A percentile compares a stretch with the other conserved stretches of the same genome.
Conservation (phyloP, 202 grass and related monocot species). For the Digitaria exilis region DNA sequence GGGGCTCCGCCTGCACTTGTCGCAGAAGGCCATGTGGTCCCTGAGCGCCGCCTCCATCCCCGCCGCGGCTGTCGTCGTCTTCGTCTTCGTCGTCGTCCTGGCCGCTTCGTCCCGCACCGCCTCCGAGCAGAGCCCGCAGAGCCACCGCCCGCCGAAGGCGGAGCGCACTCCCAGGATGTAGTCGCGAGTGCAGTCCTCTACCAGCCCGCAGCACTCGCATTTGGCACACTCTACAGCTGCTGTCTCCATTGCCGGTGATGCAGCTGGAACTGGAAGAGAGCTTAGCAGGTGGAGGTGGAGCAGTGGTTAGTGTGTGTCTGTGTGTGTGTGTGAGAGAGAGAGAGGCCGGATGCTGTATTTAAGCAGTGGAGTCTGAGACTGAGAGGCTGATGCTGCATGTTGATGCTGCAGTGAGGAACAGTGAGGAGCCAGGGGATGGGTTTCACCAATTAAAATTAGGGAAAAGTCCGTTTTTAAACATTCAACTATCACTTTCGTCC, state of each 20-base stretch:
- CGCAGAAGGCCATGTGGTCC: constrained; percentile 82
- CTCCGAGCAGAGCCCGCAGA: constrained; percentile 92
- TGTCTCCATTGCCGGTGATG: constrained; percentile 43
- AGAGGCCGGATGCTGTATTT: constrained; percentile 6
- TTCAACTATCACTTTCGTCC: too few relatives aligned
- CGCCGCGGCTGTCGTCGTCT: not conserved
- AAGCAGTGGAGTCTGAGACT: constrained; percentile 19
- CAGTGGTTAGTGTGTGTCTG: too few relatives aligned
- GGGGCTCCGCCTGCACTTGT: constrained; percentile 61
- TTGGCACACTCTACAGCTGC: constrained; percentile 60
- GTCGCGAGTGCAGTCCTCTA: constrained; percentile 73
- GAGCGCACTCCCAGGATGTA: constrained; percentile 75
- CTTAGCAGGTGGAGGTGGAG: not conserved
- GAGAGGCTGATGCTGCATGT: constrained; percentile 2
- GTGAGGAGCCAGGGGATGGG: not conserved
- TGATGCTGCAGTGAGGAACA: constrained; percentile 6
- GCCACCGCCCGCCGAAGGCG: constrained; percentile 77
- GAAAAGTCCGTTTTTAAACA: too few relatives aligned
- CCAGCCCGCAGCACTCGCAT: constrained; percentile 78
- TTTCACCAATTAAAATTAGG: too few relatives aligned
- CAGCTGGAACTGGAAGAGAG: not conserved
- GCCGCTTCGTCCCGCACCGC: constrained; percentile 70
- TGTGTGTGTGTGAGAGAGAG: not conserved
- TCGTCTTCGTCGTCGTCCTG: constrained; percentile 42
- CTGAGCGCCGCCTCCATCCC: constrained; percentile 59